Evolutionary conservation across 257 asterid genomes (phyloP).

Genomic region (Solanum neorickii): DNA sequence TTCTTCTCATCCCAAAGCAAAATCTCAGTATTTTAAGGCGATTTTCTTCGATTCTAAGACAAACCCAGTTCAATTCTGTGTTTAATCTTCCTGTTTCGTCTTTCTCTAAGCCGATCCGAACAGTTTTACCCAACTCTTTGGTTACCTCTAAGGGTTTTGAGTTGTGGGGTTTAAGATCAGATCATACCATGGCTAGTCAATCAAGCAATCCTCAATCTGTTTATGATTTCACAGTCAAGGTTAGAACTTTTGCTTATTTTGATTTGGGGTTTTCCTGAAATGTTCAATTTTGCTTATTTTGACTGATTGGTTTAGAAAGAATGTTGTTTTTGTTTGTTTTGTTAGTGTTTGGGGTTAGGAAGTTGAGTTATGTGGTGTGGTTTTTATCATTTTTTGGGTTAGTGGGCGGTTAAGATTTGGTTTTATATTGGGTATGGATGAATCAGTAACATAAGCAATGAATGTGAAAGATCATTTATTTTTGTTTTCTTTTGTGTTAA

Average conservation of each 20-base stretch:
- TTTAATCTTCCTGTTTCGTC: neutral
- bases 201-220: slow-evolving; percentile 57
- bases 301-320: neutral
- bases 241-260: neutral
- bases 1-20: neutral
- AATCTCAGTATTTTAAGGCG: neutral
- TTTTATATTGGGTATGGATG: too few relatives aligned
- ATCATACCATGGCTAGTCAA: slow-evolving; percentile 43
- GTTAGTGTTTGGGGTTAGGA: neutral
- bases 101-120: neutral
- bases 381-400: neutral
- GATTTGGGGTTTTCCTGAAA: neutral
- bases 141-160: neutral
- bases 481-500: neutral
- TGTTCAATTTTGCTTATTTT: neutral
- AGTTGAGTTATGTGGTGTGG: neutral
- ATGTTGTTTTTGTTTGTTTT: neutral
- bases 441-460: neutral
- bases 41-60: neutral
- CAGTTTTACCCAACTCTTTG: neutral
- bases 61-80: neutral
- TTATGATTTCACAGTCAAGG: slow-evolving; percentile 87
- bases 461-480: neutral
- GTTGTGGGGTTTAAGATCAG: neutral
- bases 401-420: neutral